Conservation (phyloP, 208 protist genomes). For the Balamuthia mandrillaris region DNA sequence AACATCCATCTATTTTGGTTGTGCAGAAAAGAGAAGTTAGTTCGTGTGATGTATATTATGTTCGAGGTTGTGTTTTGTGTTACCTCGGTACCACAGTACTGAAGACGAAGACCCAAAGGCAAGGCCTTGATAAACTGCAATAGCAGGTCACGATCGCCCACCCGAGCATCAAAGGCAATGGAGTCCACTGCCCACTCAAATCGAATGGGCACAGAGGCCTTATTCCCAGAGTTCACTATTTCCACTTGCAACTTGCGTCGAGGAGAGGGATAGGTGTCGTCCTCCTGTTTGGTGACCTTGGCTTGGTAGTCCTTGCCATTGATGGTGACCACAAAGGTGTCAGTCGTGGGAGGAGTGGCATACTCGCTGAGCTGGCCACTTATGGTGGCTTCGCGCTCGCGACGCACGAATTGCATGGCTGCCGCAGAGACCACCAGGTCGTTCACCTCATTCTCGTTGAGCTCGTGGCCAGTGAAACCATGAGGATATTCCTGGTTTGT, state of each 20-base stretch:
- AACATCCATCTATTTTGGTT: slow-evolving; percentile 50
- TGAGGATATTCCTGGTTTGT: slow-evolving; percentile 44
- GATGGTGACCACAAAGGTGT: slow-evolving; percentile 1
- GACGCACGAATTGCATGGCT: slow-evolving; percentile 30
- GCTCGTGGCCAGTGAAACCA: slow-evolving; percentile 74
- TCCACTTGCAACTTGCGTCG: neutral
- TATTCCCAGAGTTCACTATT: too few relatives aligned
- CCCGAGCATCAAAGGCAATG: neutral
- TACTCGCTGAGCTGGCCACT: neutral
- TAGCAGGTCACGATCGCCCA: neutral
- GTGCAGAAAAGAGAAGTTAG: neutral
- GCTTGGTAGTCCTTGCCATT: neutral
- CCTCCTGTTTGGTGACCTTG: neutral
- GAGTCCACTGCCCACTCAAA: slow-evolving; percentile 11
- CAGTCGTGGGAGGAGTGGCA: neutral
- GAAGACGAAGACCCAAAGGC: neutral
- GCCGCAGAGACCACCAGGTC: slow-evolving; percentile 52
- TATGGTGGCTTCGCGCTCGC: slow-evolving; percentile 22
- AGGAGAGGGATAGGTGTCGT: neutral
- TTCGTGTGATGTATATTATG: neutral
- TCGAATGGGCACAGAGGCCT: neutral
- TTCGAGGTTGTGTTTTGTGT: neutral
- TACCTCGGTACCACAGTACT: slow-evolving; percentile 37
- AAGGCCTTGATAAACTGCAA: neutral
- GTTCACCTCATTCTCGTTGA: slow-evolving; percentile 43